These are phyloP conservation scores for Yamadazyma phyllophila DNA, from an alignment of 805 yeast species.

Conservation along the genomic window DNA sequence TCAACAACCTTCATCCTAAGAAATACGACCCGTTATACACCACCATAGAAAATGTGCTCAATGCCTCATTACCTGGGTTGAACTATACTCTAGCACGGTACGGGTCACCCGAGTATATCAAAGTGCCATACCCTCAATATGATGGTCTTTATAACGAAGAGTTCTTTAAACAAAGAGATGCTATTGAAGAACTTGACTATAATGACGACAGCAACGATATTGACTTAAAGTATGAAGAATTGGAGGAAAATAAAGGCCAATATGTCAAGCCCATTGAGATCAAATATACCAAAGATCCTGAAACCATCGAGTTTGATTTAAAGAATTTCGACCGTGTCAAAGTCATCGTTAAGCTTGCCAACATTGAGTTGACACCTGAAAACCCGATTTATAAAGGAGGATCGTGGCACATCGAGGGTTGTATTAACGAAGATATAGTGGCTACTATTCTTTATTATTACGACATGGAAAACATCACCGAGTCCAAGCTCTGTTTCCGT, in stretches of 20 bases:
- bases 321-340: slow-evolving; percentile 22
- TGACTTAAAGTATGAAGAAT: slow-evolving; percentile 4
- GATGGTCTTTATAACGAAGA: slow-evolving; percentile 10
- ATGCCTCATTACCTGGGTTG: slow-evolving; percentile 30
- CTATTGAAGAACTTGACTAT: slow-evolving; percentile 3
- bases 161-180: slow-evolving; percentile 13
- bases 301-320: slow-evolving; percentile 5
- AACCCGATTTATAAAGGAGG: slow-evolving; percentile 39
- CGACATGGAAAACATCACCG: slow-evolving; percentile 38
- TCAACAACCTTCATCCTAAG: slow-evolving; percentile 41
- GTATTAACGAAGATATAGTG: slow-evolving; percentile 39
- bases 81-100: slow-evolving; percentile 24
- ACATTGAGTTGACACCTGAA: slow-evolving; percentile 41
- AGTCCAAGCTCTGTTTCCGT: slow-evolving; percentile 31
- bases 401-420: slow-evolving; percentile 44
- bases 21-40: slow-evolving; percentile 22
- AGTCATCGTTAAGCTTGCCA: slow-evolving; percentile 40
- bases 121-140: slow-evolving; percentile 15
- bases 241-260: background rate
- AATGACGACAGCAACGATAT: slow-evolving; percentile 3
- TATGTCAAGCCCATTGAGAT: slow-evolving; percentile 8
- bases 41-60: slow-evolving; percentile 29
- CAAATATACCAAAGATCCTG: slow-evolving; percentile 2
- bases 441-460: slow-evolving; percentile 42
- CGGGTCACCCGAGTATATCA: slow-evolving; percentile 16